Evolutionary conservation across 2,329 filamentous ascomycete genomes (phyloP), one percentile per base, ranked within the genome.

Genomic region (Herpotrichia juniperi): DNA sequence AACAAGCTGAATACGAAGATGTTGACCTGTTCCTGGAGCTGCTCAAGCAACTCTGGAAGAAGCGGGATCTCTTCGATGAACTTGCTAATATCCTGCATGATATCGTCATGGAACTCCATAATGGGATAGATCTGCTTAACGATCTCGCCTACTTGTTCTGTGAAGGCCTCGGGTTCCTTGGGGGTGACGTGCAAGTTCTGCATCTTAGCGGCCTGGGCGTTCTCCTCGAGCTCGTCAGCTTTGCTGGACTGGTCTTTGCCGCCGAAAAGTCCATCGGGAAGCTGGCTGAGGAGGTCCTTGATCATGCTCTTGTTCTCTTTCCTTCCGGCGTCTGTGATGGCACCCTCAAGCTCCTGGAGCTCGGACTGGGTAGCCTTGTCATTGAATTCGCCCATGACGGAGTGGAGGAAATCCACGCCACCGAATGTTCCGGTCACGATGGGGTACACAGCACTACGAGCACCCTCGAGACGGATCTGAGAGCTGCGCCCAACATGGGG

Each of bases 331-430:
- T 83, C 73, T 28, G 88, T 74, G 42, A 97, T 87, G 16, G 90
- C 88, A n/a, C 88, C 88, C 74, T 97, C 90, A 10, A 97, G 86
- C 65, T 92, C 87, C 67, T 96, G 85, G 49, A 97, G 87, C 71
- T 97, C 93, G 55, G 90, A 94, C 72, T 97, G 93, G 25, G 88
- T 93, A 54, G 93, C 80, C 78, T 96, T 96, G 75, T 97, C 93
- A 32, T 88, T 89, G 46, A 96, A 85, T 62, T 87, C 85, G 48
- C 85, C 85, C 59, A 86, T 90, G 25, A 96, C 92, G 1, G 90
- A 94, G 77, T 96, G 91, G 54, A 96, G 79, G 76, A 97, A 97
- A 68, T 97, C 93, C 12, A 96, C 93, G 57, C 93, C 93, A 56
- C 93, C 93, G 74, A 97, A 97, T 6, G 93, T 97, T 53, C 93